phyloP scores from a whole-genome alignment of 2,329 filamentous ascomycete species.

The Annulohypoxylon truncatum region DNA sequence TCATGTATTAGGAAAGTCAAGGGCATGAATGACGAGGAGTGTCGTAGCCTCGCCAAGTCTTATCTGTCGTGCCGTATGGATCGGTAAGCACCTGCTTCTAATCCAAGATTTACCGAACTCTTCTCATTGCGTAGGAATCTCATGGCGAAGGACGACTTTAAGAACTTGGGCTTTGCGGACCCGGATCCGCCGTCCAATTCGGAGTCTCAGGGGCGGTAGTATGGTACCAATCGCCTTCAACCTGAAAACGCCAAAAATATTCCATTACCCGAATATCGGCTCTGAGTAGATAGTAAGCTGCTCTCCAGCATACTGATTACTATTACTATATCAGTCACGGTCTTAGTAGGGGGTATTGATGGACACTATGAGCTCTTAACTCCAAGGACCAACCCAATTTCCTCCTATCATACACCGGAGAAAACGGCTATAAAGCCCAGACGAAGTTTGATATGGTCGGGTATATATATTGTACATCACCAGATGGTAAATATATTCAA shows the following conservation, averaged over 20 bases:
- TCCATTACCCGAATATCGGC: background rate
- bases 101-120: background rate
- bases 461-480: conserved; percentile 15
- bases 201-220: conserved; percentile 50
- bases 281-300: no score
- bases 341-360: no score
- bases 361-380: no score
- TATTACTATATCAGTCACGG: no score
- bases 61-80: conserved; percentile 97
- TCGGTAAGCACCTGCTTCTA: conserved; percentile 66
- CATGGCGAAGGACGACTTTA: conserved; percentile 96
- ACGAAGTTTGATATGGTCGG: background rate
- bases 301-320: no score
- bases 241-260: background rate
- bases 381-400: conserved; percentile 16
- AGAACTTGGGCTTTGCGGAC: conserved; percentile 84
- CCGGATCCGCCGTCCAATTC: conserved; percentile 39
- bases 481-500: background rate
- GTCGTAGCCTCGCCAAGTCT: conserved; percentile 84
- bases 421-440: background rate
- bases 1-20: conserved; percentile 85
- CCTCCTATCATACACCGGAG: background rate
- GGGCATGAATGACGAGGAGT: conserved; percentile 88
- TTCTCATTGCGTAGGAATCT: conserved; percentile 72
- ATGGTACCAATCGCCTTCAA: conserved; percentile 25